Evolutionary conservation across 2,329 filamentous ascomycete species (phyloP).

Genomic region (Massarina eburnea): DNA sequence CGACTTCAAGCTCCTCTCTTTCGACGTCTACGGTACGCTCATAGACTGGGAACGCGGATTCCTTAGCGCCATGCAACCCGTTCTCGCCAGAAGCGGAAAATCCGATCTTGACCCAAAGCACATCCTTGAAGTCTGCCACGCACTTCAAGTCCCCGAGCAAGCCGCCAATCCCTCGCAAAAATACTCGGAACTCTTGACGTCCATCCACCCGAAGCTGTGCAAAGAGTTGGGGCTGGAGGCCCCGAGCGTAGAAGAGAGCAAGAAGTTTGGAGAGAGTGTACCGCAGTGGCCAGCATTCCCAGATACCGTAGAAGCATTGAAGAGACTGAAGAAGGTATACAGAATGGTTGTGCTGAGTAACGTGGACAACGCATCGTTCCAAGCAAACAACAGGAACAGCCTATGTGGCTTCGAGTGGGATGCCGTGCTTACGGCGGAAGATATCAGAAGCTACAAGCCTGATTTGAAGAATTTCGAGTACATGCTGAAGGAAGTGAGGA

Average conservation of each 20-base stretch:
- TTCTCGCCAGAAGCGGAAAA: conserved; percentile 45
- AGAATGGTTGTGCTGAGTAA: conserved; percentile 65
- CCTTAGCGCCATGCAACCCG: conserved; percentile 54
- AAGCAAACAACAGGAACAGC: conserved; percentile 46
- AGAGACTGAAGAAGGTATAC: conserved; percentile 52
- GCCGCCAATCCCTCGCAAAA: conserved; percentile 55
- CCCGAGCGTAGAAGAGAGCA: conserved; percentile 44
- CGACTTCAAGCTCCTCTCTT: conserved; percentile 60
- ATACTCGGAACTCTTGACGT: conserved; percentile 63
- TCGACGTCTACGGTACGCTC: conserved; percentile 80
- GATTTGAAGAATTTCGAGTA: conserved; percentile 65
- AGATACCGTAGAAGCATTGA: conserved; percentile 59
- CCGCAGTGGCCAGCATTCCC: conserved; percentile 59
- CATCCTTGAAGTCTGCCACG: conserved; percentile 47
- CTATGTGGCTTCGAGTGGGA: conserved; percentile 62
- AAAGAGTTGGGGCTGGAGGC: conserved; percentile 45
- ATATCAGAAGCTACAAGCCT: conserved; percentile 74
- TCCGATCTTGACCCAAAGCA: conserved; percentile 23
- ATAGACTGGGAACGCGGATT: conserved; percentile 78
- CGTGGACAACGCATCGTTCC: conserved; percentile 58
- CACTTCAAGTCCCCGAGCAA: conserved; percentile 55
- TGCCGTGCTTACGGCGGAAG: conserved; percentile 68
- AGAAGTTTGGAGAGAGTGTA: conserved; percentile 55
- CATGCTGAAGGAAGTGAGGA: conserved; percentile 57
- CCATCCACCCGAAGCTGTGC: conserved; percentile 53